These are phyloP conservation scores for Ogataea henricii DNA, from an alignment of 805 yeast genomes.

Conservation along the genomic window DNA sequence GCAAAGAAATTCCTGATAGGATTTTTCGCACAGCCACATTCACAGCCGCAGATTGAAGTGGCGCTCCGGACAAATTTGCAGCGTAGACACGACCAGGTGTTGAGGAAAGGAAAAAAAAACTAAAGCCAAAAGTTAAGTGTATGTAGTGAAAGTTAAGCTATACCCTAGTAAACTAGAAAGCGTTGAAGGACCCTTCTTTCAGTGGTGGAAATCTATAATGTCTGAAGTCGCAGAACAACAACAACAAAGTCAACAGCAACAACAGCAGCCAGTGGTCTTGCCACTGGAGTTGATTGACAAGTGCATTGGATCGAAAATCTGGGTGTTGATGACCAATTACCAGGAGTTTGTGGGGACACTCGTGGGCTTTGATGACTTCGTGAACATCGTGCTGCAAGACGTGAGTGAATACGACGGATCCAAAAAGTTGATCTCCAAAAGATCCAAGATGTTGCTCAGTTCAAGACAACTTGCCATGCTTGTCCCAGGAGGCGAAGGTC, in stretches of 20 bases:
- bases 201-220: background rate
- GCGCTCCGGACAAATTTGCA: background rate
- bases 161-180: too few relatives aligned
- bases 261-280: constrained; percentile 35
- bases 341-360: constrained; percentile 88
- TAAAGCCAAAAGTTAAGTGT: too few relatives aligned
- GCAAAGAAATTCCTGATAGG: background rate
- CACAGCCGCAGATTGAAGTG: constrained; percentile 1
- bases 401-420: constrained; percentile 61
- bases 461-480: constrained; percentile 73
- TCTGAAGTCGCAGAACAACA: constrained; percentile 3
- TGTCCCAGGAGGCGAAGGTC: constrained; percentile 52
- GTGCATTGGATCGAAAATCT: constrained; percentile 76
- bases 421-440: constrained; percentile 44
- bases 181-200: too few relatives aligned
- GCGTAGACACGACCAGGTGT: background rate
- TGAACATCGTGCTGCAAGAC: constrained; percentile 83
- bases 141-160: too few relatives aligned
- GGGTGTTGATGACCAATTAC: constrained; percentile 64
- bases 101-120: background rate
- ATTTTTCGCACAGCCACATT: background rate
- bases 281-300: constrained; percentile 89
- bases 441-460: constrained; percentile 65
- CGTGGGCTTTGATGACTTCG: constrained; percentile 93
- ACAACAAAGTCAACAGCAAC: background rate